phyloP scores from a whole-genome alignment of 768 basidiomycete species.

The Rhizopogon vulgaris region DNA sequence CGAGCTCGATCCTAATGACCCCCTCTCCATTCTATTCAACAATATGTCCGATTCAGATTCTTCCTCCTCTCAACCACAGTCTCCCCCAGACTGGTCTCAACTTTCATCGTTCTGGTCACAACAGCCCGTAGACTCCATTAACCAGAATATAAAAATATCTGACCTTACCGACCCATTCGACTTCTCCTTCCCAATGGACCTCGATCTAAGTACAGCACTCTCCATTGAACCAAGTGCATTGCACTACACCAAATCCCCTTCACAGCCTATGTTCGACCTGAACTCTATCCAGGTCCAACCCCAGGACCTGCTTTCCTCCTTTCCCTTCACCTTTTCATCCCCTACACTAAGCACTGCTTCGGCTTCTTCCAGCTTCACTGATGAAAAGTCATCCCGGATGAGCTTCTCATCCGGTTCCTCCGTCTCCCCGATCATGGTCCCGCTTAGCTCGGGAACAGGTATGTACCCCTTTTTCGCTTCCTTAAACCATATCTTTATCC shows the following conservation, averaged over 20 bases:
- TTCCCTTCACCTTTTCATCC: conserved; percentile 39
- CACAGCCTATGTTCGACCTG: conserved; percentile 14
- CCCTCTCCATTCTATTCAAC: conserved; percentile 52
- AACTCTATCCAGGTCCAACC: conserved; percentile 18
- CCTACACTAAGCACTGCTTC: conserved; percentile 27
- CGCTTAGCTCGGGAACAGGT: conserved; percentile 13
- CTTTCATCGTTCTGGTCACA: conserved; percentile 43
- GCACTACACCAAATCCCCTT: conserved; percentile 31
- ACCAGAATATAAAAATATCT: conserved; percentile 25
- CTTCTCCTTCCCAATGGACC: conserved; percentile 44
- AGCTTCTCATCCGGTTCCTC: conserved; percentile 30
- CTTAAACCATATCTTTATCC: not conserved
- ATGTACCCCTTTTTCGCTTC: not conserved
- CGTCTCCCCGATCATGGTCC: conserved; percentile 42
- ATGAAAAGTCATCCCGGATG: conserved; percentile 18
- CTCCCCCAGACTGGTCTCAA: conserved; percentile 49
- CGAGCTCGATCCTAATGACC: conserved; percentile 47
- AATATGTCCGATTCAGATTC: conserved; percentile 31
- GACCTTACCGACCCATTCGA: conserved; percentile 35
- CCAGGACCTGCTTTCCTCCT: conserved; percentile 25
- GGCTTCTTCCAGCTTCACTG: conserved; percentile 17
- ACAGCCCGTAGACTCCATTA: conserved; percentile 4
- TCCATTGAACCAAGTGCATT: conserved; percentile 60
- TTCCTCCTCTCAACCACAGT: conserved; percentile 20
- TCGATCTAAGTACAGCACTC: conserved; percentile 44